Base-by-base conservation (phyloP, 2,329 filamentous ascomycete genomes). In the Spiromastix sp. region DNA sequence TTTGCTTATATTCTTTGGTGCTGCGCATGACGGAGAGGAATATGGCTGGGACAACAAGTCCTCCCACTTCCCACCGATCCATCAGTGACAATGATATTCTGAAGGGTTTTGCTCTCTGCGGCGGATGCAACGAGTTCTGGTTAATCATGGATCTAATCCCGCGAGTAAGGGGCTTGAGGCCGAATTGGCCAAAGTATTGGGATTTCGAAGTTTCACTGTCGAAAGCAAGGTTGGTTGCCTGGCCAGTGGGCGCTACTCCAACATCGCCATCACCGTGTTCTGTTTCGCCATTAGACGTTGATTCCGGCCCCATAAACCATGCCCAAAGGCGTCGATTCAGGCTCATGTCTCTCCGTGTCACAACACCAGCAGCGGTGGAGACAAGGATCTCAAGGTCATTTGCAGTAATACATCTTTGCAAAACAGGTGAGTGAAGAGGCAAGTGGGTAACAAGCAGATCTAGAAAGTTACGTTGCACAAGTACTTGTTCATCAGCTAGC, bases 31-130 rank as follows among this genome's bases (percentile, higher is more conserved):
- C 79, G 3, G 87, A 83, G 10, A 95, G 67, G 51, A 98, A 96
- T 10, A 96, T 74, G 41, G 85, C 79, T 0, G 87, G 84, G 2
- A 96, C 81, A 30, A 98, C 78, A 12, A 89, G 69, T 2, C 85
- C 85, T 19, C 91, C 91, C 45, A 98, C 89, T 56, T 98, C 91
- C 87, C 86, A 96, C 39, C 87, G 79, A 60, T 98, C 91, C 91
- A 98, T 96, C 34, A 98, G 67, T 11, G 93, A 95, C 2, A 96
- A 71, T 50, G 86, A 93, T 43, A 96, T 85, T 38, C 87, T 79
- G 53, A 93, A 95, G 0, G 91, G 89, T 25, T 79, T 78, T 13
- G 86, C 85, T 54, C 79, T 72, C 50, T 93, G 85, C 0, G 71
- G 58, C 1, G 81, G 72, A 36, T 67, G 66, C 4, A 50, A 55